Conservation (phyloP, 345 rosid species). For the Durio zibethinus region DNA sequence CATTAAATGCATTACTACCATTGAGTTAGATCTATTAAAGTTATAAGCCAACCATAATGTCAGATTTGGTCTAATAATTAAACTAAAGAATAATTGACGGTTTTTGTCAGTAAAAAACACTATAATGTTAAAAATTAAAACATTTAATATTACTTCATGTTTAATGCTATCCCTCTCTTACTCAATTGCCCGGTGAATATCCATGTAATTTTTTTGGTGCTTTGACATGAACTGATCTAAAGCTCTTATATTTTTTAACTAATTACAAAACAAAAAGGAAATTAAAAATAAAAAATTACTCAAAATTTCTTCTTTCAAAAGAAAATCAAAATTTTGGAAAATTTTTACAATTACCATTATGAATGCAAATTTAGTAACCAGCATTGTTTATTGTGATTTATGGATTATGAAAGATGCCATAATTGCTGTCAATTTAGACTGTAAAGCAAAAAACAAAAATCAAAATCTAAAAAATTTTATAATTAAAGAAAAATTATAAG, state of each 20-base stretch:
- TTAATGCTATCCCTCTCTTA: conserved; percentile 90
- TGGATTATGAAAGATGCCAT: no score
- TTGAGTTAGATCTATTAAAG: background rate
- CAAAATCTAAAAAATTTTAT: no score
- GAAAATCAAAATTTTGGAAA: no score
- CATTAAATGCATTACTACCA: background rate
- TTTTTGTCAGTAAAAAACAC: background rate
- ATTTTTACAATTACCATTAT: no score
- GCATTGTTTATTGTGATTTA: no score
- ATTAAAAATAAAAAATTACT: background rate
- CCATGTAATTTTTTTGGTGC: conserved; percentile 84
- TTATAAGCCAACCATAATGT: background rate
- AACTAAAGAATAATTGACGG: background rate
- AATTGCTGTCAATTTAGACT: no score
- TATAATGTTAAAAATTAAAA: background rate
- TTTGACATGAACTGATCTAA: conserved; percentile 69
- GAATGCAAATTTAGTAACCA: no score
- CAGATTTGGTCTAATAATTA: background rate
- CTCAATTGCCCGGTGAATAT: conserved; percentile 73
- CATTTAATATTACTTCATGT: conserved; percentile 53
- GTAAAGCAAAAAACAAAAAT: no score
- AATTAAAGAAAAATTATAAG: no score
- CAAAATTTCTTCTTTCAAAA: background rate
- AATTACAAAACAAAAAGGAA: background rate
- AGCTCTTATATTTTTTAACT: conserved; percentile 73